These are phyloP conservation scores for Sporothrix globosa DNA, from an alignment of 2,329 filamentous ascomycete genomes.

Conservation along the genomic window DNA sequence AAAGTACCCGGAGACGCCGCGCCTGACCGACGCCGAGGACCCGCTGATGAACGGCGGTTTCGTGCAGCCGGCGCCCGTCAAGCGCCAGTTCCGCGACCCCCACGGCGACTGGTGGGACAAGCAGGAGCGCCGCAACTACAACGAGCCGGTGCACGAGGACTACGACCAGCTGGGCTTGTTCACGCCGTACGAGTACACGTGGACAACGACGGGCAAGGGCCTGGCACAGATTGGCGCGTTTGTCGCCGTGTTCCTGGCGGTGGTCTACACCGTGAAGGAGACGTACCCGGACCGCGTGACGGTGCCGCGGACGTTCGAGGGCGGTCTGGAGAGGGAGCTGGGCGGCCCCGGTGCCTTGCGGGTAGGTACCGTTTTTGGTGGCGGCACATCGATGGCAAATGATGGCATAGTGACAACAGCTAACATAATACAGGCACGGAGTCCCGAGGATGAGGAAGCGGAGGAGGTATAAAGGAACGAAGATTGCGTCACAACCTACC, in stretches of 20 bases:
- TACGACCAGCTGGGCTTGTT: constrained; percentile 92
- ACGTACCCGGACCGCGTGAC: constrained; percentile 73
- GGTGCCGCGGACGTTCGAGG: constrained; percentile 71
- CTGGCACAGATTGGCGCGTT: constrained; percentile 70
- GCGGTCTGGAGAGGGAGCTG: constrained; percentile 73
- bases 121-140: constrained; percentile 95
- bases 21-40: constrained; percentile 62
- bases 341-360: constrained; percentile 68
- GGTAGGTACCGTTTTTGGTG: constrained; percentile 49
- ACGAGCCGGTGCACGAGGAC: constrained; percentile 95
- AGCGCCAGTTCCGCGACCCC: constrained; percentile 91
- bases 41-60: constrained; percentile 82
- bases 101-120: constrained; percentile 96
- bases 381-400: too few species aligned
- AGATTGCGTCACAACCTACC: neutral
- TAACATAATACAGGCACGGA: constrained; percentile 27
- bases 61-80: constrained; percentile 75
- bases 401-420: neutral
- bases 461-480: constrained; percentile 10
- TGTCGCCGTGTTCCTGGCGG: constrained; percentile 62
- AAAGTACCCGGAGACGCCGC: constrained; percentile 55
- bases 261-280: constrained; percentile 68
- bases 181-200: constrained; percentile 85
- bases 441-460: constrained; percentile 27
- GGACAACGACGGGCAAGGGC: constrained; percentile 71